Base-by-base conservation (phyloP, 257 asterid genomes). In the Lantana camara region DNA sequence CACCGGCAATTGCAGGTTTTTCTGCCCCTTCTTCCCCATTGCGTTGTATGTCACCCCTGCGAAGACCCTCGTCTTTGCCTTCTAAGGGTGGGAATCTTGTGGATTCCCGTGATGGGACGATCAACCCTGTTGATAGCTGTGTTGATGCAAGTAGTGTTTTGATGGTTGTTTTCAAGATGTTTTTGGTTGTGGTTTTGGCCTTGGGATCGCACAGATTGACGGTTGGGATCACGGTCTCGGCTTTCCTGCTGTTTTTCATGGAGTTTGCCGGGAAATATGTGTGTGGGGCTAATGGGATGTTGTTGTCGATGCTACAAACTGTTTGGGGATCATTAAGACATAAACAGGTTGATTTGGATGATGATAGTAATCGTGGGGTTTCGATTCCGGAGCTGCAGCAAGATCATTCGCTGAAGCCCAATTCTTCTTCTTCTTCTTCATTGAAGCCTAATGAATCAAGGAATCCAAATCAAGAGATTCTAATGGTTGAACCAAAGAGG, bases 201-300 rank as follows among this genome's bases (percentile, higher is more conserved):
- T 72, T 83, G 73, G 81, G 86, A 44, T 57, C 87, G 0, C 80
- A 83, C 78, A 83, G 81, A 41, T 69, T 91, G 23, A 74, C 87
- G 0, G 59, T 85, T 9, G 96, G 93, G 65, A 67, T 91, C 46
- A 89, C 97, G 2, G 16, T 89, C 72, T 86, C 96, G 24, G 85
- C 97, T 0, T 78, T 80, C 52, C 40, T 83, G 69, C 55, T 91
- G 47, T 66, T 77, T 29, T 71, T 86, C 73, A 45, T 85, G 19
- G 98, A 91, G 46, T 81, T 37, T 69, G 69, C 59, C 4, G 84
- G 80, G 45, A 73, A 75, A 57, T 66, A 46, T 30, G 23, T 56
- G 5, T 12, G 42, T 2, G 72, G 41, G 34, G 53, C 57, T 1
- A 59, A 69, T 35, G 35, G 38, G 54, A 54, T 65, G 56, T 57